Evolutionary conservation across 1,284 basidiomycete species (phyloP).

Genomic region (Microbotryum intermedium): DNA sequence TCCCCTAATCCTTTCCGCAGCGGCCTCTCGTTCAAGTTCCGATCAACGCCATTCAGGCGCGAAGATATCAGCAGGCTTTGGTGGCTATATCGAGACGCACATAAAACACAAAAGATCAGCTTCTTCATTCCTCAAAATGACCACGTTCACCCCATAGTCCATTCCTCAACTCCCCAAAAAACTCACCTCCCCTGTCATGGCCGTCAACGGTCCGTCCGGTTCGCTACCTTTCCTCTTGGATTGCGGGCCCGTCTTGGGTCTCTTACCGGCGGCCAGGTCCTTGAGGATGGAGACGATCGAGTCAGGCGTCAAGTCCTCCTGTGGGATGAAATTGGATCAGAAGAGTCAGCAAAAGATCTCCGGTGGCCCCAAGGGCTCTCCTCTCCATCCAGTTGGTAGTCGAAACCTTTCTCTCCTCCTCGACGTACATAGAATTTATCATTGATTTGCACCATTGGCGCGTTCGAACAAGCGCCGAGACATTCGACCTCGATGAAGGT

Average conservation of each 20-base stretch:
- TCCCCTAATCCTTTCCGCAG: no score
- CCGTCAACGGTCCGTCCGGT: constrained; percentile 61
- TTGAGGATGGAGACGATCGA: constrained; percentile 81
- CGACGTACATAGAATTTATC: constrained; percentile 86
- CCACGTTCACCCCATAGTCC: no score
- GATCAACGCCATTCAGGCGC: neutral
- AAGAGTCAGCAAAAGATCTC: neutral
- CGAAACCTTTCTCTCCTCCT: no score
- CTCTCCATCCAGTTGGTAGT: no score
- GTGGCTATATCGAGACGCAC: neutral
- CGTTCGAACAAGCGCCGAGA: constrained; percentile 95
- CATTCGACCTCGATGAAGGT: constrained; percentile 98
- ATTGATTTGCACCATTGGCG: constrained; percentile 95
- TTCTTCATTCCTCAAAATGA: no score
- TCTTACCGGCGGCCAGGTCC: constrained; percentile 73
- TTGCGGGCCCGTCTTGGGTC: constrained; percentile 87
- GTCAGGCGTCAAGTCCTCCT: constrained; percentile 95
- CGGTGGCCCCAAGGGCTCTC: no score
- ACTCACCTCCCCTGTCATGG: constrained; percentile 69
- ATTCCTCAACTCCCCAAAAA: neutral
- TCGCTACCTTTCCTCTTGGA: constrained; percentile 80
- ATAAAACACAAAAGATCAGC: neutral
- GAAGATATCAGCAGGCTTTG: neutral
- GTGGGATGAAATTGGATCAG: constrained; percentile 1
- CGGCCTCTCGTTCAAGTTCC: no score